Percentiles rank a stretch among this genome's conserved stretches.
Conservation (phyloP, 1,139 yeast genomes). For the Diutina catenulata region DNA sequence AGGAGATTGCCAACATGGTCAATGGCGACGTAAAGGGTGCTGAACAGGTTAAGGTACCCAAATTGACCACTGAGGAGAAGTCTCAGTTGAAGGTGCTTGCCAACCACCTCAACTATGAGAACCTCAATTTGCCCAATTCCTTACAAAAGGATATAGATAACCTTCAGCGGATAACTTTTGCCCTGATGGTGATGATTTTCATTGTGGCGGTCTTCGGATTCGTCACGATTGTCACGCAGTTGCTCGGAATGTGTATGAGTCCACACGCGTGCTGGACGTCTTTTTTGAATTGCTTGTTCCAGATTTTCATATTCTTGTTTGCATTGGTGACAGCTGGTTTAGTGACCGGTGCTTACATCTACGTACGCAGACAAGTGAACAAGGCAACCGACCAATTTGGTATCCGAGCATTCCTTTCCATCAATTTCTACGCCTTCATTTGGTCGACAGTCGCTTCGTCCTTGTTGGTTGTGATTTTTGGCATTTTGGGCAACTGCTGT, state of each 20-base stretch:
- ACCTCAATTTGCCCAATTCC: conserved; percentile 27
- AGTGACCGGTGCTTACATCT: conserved; percentile 22
- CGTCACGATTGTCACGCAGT: conserved; percentile 23
- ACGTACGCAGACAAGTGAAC: conserved; percentile 22
- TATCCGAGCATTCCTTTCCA: conserved; percentile 24
- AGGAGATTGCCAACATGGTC: conserved; percentile 25
- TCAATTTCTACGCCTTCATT: conserved; percentile 28
- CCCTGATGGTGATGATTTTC: conserved; percentile 27
- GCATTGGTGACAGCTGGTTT: conserved; percentile 24
- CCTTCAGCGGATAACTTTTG: conserved; percentile 24
- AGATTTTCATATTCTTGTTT: conserved; percentile 19
- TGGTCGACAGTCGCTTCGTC: conserved; percentile 2
- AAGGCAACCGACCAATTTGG: conserved; percentile 20
- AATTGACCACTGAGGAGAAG: conserved; percentile 13
- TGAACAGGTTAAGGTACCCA: conserved; percentile 1
- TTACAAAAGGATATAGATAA: conserved; percentile 21
- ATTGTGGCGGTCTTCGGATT: conserved; percentile 34
- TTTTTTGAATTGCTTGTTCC: conserved; percentile 27
- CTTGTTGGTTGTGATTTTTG: conserved; percentile 1
- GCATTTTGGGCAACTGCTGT: conserved; percentile 1
- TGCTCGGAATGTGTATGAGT: conserved; percentile 24
- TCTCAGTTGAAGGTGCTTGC: conserved; percentile 17
- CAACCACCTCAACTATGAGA: conserved; percentile 18
- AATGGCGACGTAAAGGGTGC: conserved; percentile 16
- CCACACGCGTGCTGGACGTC: conserved; percentile 30